Percentiles rank a stretch among this genome's conserved stretches.
phyloP scores from a whole-genome alignment of 805 yeast species.

The Clavispora asparagi region DNA sequence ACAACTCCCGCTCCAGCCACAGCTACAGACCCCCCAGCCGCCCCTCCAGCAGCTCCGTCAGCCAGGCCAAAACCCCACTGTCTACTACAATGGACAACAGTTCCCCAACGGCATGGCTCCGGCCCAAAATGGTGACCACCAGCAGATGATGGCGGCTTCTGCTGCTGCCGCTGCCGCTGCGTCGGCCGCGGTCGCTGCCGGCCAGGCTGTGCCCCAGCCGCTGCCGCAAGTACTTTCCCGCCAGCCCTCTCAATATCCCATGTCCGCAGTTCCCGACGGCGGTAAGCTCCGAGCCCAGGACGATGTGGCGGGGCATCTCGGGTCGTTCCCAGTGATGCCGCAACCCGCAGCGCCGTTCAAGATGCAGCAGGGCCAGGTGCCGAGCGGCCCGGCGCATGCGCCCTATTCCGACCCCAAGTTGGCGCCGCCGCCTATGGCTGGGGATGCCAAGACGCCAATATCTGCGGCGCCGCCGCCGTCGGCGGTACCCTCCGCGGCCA shows the following conservation, averaged over 20 bases:
- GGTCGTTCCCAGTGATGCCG: neutral
- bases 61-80: neutral
- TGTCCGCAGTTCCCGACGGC: neutral
- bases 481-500: no score
- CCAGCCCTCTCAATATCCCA: neutral
- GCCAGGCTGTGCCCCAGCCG: neutral
- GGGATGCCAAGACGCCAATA: no score
- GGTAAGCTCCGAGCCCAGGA: neutral
- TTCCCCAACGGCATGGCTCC: conserved; percentile 1
- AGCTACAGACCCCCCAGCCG: neutral
- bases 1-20: conserved; percentile 5
- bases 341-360: neutral
- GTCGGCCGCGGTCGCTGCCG: neutral
- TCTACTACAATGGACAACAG: neutral
- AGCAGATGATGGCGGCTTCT: conserved; percentile 3
- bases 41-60: neutral
- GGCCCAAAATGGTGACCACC: conserved; percentile 2
- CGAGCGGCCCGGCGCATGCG: neutral
- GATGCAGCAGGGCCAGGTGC: neutral
- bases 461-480: no score
- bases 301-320: neutral
- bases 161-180: conserved; percentile 3
- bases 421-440: no score
- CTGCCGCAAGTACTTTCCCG: neutral
- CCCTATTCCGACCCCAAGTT: no score